These are phyloP conservation scores for Metschnikowia rubicola DNA, from an alignment of 805 yeast species.

Conservation along the genomic window DNA sequence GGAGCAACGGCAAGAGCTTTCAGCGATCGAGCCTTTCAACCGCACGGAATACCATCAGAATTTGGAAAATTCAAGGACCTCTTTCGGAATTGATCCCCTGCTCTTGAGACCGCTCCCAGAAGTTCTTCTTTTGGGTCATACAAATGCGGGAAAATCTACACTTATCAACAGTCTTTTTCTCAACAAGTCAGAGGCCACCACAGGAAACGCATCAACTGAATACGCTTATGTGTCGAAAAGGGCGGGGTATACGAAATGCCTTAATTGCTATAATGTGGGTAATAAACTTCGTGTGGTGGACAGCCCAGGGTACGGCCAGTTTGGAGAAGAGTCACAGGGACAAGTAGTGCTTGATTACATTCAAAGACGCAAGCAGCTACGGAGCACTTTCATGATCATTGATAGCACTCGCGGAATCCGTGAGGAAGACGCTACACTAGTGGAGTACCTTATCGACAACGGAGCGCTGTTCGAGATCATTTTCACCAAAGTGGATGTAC, in stretches of 20 bases:
- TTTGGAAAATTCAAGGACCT: slow-evolving; percentile 18
- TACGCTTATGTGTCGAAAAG: slow-evolving; percentile 54
- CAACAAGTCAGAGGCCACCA: slow-evolving; percentile 26
- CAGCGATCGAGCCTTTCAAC: slow-evolving; percentile 24
- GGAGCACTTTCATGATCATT: slow-evolving; percentile 58
- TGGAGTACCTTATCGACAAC: slow-evolving; percentile 44
- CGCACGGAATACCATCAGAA: slow-evolving; percentile 22
- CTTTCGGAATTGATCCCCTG: slow-evolving; percentile 35
- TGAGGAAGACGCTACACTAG: slow-evolving; percentile 51
- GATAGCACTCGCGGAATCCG: slow-evolving; percentile 60
- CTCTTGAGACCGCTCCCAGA: slow-evolving; percentile 54
- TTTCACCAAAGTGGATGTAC: slow-evolving; percentile 71
- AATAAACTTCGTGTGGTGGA: slow-evolving; percentile 67
- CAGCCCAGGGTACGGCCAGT: slow-evolving; percentile 86
- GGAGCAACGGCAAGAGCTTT: slow-evolving; percentile 16
- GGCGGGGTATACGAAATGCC: slow-evolving; percentile 59
- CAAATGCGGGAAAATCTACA: slow-evolving; percentile 86
- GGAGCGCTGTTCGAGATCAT: slow-evolving; percentile 74
- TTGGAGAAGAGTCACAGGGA: slow-evolving; percentile 68
- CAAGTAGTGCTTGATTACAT: slow-evolving; percentile 62
- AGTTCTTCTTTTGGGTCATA: slow-evolving; percentile 70
- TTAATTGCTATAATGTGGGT: slow-evolving; percentile 70
- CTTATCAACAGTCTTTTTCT: slow-evolving; percentile 60
- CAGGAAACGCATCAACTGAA: slow-evolving; percentile 23
- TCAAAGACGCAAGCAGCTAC: slow-evolving; percentile 47